Evolutionary conservation across 257 asterid genomes (phyloP).

Genomic region (Linaria vulgaris): DNA sequence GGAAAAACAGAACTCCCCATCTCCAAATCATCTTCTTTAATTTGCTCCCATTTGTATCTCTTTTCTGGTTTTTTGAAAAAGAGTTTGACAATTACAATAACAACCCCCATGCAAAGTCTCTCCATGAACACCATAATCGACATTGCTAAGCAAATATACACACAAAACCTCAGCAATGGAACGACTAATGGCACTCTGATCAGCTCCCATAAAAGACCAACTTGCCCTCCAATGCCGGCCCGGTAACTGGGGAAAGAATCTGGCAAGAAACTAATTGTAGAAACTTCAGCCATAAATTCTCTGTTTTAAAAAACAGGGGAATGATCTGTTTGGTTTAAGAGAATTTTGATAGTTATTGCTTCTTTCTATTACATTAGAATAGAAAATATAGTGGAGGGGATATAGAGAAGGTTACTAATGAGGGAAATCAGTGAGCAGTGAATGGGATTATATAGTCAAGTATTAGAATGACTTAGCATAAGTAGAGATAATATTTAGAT

Average conservation of each 20-base stretch:
- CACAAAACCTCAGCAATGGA: constrained; percentile 59
- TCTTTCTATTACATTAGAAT: too few species aligned
- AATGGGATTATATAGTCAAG: constrained; percentile 47
- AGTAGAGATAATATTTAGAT: too few species aligned
- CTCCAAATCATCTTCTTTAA: constrained; percentile 61
- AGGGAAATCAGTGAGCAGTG: too few species aligned
- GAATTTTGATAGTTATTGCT: too few species aligned
- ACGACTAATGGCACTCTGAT: constrained; percentile 71
- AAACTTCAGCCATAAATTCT: constrained; percentile 48
- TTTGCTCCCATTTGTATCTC: constrained; percentile 74
- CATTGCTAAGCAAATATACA: constrained; percentile 76
- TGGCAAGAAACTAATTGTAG: constrained; percentile 44
- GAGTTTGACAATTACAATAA: constrained; percentile 67
- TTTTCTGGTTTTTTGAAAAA: constrained; percentile 80
- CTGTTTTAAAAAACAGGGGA: constrained; percentile 20
- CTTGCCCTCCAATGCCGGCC: constrained; percentile 49
- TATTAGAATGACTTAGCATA: constrained; percentile 35
- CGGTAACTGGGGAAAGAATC: constrained; percentile 54
- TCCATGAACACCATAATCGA: constrained; percentile 84
- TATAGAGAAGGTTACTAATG: constrained; percentile 34
- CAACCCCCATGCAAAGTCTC: constrained; percentile 86
- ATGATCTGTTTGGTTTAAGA: constrained; percentile 17
- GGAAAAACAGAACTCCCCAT: constrained; percentile 43
- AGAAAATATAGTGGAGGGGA: neutral
- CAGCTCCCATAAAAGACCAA: constrained; percentile 79